Conservation (phyloP, 2,329 filamentous ascomycete genomes). For the Basipetospora sp. region DNA sequence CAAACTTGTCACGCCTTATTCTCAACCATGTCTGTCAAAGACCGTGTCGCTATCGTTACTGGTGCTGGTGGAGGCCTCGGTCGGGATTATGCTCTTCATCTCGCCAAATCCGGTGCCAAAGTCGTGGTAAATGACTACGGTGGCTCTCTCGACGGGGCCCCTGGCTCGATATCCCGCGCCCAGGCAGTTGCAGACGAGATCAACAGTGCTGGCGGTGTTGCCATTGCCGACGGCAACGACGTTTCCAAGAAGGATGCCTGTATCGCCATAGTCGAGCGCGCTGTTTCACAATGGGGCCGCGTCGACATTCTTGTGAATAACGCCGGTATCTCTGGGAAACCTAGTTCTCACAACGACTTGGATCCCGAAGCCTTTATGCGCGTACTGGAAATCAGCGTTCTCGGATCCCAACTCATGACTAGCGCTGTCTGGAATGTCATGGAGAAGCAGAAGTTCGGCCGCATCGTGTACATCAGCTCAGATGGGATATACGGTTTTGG, state of each 20-base stretch:
- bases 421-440: slow-evolving; percentile 94
- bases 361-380: slow-evolving; percentile 96
- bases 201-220: slow-evolving; percentile 78
- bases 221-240: slow-evolving; percentile 98
- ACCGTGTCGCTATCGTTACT: slow-evolving; percentile 71
- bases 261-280: slow-evolving; percentile 83
- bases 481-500: too few species aligned
- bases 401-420: slow-evolving; percentile 87
- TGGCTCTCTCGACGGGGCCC: slow-evolving; percentile 84
- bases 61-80: slow-evolving; percentile 68
- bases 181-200: slow-evolving; percentile 75
- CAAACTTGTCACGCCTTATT: slow-evolving; percentile 48
- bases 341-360: slow-evolving; percentile 98
- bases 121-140: slow-evolving; percentile 96
- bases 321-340: slow-evolving; percentile 82
- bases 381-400: slow-evolving; percentile 82
- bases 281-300: slow-evolving; percentile 66
- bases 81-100: slow-evolving; percentile 76
- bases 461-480: slow-evolving; percentile 94
- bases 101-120: slow-evolving; percentile 78
- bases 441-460: slow-evolving; percentile 95
- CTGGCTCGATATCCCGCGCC: slow-evolving; percentile 59
- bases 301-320: slow-evolving; percentile 97
- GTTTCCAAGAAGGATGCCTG: slow-evolving; percentile 79
- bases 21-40: slow-evolving; percentile 74